Evolutionary conservation across 768 basidiomycete genomes (phyloP), one percentile per base, ranked within the genome.

Genomic region (Sutorius australiensis): DNA sequence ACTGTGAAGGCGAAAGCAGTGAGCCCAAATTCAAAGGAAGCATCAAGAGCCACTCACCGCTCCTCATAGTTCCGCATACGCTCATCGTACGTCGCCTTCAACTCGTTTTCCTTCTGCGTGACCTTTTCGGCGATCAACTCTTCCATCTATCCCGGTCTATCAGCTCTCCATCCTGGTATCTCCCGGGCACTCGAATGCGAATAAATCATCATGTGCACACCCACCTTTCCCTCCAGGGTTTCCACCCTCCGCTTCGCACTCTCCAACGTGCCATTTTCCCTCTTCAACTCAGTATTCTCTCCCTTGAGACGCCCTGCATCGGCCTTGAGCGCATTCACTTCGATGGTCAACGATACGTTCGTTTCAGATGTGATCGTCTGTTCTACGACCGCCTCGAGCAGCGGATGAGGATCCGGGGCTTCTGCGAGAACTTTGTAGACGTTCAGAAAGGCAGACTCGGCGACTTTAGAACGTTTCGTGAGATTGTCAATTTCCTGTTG

Each of bases 41-140:
- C 8, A 1, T 21, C 16, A 8, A 34, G 5, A 6, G 8, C 6
- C 9, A 69, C 83, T 28, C 60, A 93, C 93, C 95, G 81, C 64
- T 95, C 95, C 69, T 95, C 94, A 61, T 95, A 98, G 69, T 98
- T 99, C 46, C 92, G 79, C 67, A 99, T 78, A 60, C 87, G 87
- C 73, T 99, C 97, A 62, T 99, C 97, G 59, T 97, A 98, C 6
- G 91, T 94, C 14, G 95, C 97, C 59, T 95, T 91, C 17, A 98
- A 77, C 72, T 98, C 97, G 51, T 95, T 95, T 74, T 98, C 92
- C 72, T 98, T 98, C 69, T 91, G 89, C 3, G 77, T 74, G 32
- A 98, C 88, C 64, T 87, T 87, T 60, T 98, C 95, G 55, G 83
- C 80, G 51, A 98, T 91, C 74, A 94, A 75, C 41, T 87, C 86